Base-by-base conservation (phyloP, 1,284 basidiomycete genomes). In the Ustilago nuda region DNA sequence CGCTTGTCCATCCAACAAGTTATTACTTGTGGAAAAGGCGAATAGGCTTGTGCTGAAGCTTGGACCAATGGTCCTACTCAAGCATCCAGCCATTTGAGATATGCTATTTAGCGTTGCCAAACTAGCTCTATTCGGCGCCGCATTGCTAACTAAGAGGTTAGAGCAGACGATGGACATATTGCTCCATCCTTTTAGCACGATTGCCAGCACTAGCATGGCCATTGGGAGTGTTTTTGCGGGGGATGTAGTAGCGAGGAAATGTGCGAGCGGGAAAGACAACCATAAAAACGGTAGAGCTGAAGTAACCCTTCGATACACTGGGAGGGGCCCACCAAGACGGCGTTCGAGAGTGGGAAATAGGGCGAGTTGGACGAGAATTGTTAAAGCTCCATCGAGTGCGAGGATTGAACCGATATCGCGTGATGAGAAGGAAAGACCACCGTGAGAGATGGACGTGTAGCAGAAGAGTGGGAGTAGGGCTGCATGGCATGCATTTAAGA, bases 381-480 rank as follows among this genome's bases (percentile, higher is more conserved):
- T 62, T 8, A 78, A 63, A 1, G 67, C 55, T 3, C 80, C 78
- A 19, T 80, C 76, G 52, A 67, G 32, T 11, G 78, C 78, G n/a
- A 81, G 62, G 17, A 81, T 46, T 32, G 64, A 56, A 13, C 80
- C 81, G 43, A 81, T 82, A 35, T 82, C 65, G 2, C 61, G 51
- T 6, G 72, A 62, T 15, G 56, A 58, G 17, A 79, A 63, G 9
- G 61, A 62, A 8, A 82, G 52, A 1, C 81, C 81, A 17, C 81
- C 81, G 32, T 71, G 59, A 0, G 53, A 45, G 33, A 82, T 56
- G 5, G 64, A 17, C 0, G 65, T 70, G 56, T 76, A 81, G 66
- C 78, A 74, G 57, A 80, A 82, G 2, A 82, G 66, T 3, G 81
- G 80, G 2, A 82, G 61, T n/a, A 81, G 52, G 0, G 80, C 67